phyloP scores from a whole-genome alignment of 2,329 filamentous ascomycete genomes.

The Apiospora sp. region DNA sequence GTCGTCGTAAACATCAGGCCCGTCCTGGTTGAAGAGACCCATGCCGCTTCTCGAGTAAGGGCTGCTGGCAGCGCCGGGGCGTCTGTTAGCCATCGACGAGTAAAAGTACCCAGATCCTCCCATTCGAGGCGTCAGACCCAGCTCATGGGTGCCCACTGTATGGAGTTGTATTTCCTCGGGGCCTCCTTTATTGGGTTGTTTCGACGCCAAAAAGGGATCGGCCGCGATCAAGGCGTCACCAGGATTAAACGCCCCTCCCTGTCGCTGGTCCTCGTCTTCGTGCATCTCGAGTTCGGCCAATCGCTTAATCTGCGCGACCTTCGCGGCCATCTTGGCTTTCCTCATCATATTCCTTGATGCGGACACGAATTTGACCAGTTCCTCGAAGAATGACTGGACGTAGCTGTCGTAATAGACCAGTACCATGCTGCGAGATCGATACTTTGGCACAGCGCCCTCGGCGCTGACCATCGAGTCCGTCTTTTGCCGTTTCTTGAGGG shows the following conservation, averaged over 20 bases:
- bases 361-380: slow-evolving; percentile 82
- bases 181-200: slow-evolving; percentile 32
- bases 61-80: neutral
- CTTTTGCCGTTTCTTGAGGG: slow-evolving; percentile 58
- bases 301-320: slow-evolving; percentile 71
- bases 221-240: slow-evolving; percentile 37
- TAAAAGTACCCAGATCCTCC: neutral
- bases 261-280: slow-evolving; percentile 49
- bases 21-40: slow-evolving; percentile 26
- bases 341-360: slow-evolving; percentile 83
- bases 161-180: slow-evolving; percentile 46
- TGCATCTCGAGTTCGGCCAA: slow-evolving; percentile 67
- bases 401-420: slow-evolving; percentile 93
- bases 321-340: slow-evolving; percentile 85
- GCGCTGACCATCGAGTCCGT: slow-evolving; percentile 61
- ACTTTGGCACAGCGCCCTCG: slow-evolving; percentile 59
- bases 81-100: neutral
- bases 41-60: slow-evolving; percentile 22
- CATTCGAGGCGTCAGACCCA: slow-evolving; percentile 32
- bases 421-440: slow-evolving; percentile 77
- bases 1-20: slow-evolving; percentile 69
- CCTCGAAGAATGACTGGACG: slow-evolving; percentile 83
- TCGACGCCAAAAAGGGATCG: slow-evolving; percentile 29
- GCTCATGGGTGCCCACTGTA: slow-evolving; percentile 47
- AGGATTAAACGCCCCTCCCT: slow-evolving; percentile 23